phyloP scores from a whole-genome alignment of 1,284 basidiomycete species.

The Grifola frondosa region DNA sequence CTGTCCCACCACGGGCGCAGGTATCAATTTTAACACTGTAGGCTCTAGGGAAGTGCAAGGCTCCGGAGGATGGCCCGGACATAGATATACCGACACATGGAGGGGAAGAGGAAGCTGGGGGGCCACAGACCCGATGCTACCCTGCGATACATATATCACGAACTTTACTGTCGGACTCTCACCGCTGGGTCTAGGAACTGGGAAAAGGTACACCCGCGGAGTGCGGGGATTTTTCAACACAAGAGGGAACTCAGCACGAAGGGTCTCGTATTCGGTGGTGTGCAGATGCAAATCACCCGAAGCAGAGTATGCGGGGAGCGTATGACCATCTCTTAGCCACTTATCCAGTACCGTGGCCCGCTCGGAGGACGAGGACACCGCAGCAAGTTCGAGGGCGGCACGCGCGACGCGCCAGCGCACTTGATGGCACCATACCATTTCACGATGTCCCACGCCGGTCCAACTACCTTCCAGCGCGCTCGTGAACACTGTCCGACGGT shows the following conservation, averaged over 20 bases:
- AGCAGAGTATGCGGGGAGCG: slow-evolving; percentile 28
- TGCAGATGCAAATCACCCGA: slow-evolving; percentile 19
- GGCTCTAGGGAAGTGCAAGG: slow-evolving; percentile 46
- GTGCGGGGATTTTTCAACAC: slow-evolving; percentile 43
- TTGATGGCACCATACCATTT: slow-evolving; percentile 99
- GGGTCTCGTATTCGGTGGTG: slow-evolving; percentile 32
- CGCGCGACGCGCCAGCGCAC: slow-evolving; percentile 87
- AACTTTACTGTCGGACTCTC: slow-evolving; percentile 32
- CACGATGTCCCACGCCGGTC: slow-evolving; percentile 94
- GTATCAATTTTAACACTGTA: slow-evolving; percentile 54
- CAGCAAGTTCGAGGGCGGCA: slow-evolving; percentile 69
- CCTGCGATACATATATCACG: slow-evolving; percentile 59
- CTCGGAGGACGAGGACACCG: slow-evolving; percentile 27
- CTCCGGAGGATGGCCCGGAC: slow-evolving; percentile 26
- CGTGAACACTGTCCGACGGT: slow-evolving; percentile 80
- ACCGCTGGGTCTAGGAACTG: slow-evolving; percentile 31
- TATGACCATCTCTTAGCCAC: slow-evolving; percentile 66
- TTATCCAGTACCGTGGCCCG: slow-evolving; percentile 48
- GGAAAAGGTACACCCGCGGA: slow-evolving; percentile 51
- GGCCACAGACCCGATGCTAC: slow-evolving; percentile 47
- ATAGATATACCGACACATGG: slow-evolving; percentile 44
- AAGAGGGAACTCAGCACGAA: slow-evolving; percentile 40
- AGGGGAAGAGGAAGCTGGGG: slow-evolving; percentile 47
- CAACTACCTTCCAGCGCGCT: slow-evolving; percentile 87
- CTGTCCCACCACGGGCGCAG: slow-evolving; percentile 49